Conservation (phyloP, 768 basidiomycete species). For the Trametes elegans region DNA sequence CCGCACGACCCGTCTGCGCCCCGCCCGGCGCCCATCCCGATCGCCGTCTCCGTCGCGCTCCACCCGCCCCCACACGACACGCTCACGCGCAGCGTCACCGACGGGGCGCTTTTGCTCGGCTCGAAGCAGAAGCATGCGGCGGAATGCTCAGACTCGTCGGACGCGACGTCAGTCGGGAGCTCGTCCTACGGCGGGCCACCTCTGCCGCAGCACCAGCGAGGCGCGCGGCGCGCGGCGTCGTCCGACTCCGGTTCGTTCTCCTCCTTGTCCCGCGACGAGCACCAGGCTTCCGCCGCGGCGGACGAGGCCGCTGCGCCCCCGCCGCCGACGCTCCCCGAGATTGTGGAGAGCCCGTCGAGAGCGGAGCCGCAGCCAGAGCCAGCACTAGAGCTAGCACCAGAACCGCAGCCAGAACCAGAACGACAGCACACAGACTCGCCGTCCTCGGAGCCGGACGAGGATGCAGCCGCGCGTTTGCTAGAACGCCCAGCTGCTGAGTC, state of each 20-base stretch:
- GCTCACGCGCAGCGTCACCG: conserved; percentile 3
- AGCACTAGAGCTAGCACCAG: too few relatives aligned
- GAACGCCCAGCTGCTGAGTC: too few relatives aligned
- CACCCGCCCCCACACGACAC: conserved; percentile 5
- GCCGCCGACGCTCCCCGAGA: background rate
- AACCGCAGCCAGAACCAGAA: too few relatives aligned
- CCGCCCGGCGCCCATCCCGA: background rate
- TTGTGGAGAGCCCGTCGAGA: background rate
- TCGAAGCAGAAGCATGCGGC: conserved; percentile 1
- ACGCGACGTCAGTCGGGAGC: conserved; percentile 2
- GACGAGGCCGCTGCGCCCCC: background rate
- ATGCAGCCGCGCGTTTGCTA: too few relatives aligned
- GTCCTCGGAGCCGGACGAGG: too few relatives aligned
- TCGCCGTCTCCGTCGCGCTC: conserved; percentile 4
- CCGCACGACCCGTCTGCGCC: background rate
- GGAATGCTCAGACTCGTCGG: conserved; percentile 6
- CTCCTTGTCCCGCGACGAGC: background rate
- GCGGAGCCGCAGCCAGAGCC: background rate
- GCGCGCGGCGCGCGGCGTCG: background rate
- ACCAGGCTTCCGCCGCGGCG: background rate
- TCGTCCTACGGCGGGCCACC: background rate
- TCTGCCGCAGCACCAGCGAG: too few relatives aligned
- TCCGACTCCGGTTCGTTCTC: conserved; percentile 10
- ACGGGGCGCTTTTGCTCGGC: too few relatives aligned
- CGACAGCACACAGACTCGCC: too few relatives aligned